Base-by-base conservation (phyloP, 2,329 filamentous ascomycete species). In the Pseudocercospora fijiensis region DNA sequence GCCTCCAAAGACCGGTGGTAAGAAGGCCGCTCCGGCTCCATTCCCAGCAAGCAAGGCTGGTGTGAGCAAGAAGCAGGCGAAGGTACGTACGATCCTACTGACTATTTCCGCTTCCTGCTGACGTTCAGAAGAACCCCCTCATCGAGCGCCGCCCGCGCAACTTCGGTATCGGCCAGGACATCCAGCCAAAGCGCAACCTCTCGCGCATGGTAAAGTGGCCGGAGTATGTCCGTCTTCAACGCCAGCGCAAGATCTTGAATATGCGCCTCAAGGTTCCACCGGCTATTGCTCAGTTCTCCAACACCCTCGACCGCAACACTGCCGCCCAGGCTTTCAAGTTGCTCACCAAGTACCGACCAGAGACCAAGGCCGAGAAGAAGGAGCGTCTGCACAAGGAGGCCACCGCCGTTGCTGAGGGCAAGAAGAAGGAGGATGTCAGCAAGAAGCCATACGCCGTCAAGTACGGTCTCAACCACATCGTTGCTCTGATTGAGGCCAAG, bases 391-490 rank as follows among this genome's bases (percentile, higher is more conserved):
- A 91, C 81, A 92, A 96, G 88, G 95, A 99, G 88, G 95, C 96
- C 71, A 96, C 93, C 76, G 96, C 95, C 77, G 88, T 99, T 81
- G 89, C 92, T 81, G 93, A 98, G 83, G 95, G 96, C 82, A 97
- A 98, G 91, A 99, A 98, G 91, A 98, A 98, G 91, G 96, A 99
- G 88, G 93, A 96, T 77, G 94, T 96, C 80, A 91, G 88, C 90
- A 98, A 98, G 92, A 99, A 99, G 91, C 95, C 95, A 78, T 99
- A 97, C 84, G 85, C 90, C 73, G 93, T 95, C 87, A 99, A 99
- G 90, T 99, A 97, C 84, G 95, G 95, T 85, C 89, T 99, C 77
- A 99, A 99, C 90, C 95, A 99, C 87, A 95, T 99, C 64, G 92
- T 96, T 73, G 92, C 91, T 73, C 87, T 96, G 75, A 91, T 96